phyloP scores from a whole-genome alignment of 2,329 filamentous ascomycete genomes.

The Penicillium hordei region DNA sequence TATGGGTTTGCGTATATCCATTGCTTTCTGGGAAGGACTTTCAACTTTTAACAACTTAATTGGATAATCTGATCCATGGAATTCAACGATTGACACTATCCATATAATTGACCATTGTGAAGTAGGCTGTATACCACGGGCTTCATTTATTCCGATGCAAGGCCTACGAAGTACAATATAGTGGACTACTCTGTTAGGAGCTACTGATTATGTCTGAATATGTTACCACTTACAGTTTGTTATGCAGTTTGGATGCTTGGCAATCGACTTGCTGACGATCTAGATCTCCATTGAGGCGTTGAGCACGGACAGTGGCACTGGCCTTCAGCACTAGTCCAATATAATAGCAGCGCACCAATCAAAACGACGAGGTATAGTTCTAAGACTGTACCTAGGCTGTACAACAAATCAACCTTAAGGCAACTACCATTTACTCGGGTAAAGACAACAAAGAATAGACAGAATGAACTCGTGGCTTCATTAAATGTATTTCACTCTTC shows the following conservation, averaged over 20 bases:
- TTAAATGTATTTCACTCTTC: slow-evolving; percentile 11
- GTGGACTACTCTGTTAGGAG: background rate
- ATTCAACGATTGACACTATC: background rate
- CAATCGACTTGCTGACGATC: background rate
- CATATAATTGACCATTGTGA: background rate
- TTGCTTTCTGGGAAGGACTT: background rate
- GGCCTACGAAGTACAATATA: background rate
- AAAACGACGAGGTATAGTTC: slow-evolving; percentile 2
- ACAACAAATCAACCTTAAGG: background rate
- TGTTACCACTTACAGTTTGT: background rate
- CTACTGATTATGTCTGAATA: background rate
- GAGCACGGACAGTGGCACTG: slow-evolving; percentile 3
- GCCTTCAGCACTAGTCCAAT: slow-evolving; percentile 1
- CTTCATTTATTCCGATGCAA: background rate
- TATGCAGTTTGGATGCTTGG: background rate
- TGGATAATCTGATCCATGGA: background rate
- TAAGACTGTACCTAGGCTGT: background rate
- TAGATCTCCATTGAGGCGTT: background rate
- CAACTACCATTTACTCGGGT: background rate
- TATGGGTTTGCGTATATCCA: slow-evolving; percentile 13
- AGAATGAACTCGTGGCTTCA: slow-evolving; percentile 15
- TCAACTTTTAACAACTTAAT: background rate
- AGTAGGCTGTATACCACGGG: background rate
- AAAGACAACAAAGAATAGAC: background rate
- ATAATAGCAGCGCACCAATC: slow-evolving; percentile 1